phyloP scores from a whole-genome alignment of 2,329 filamentous ascomycete genomes.

The Xylaria sp. region DNA sequence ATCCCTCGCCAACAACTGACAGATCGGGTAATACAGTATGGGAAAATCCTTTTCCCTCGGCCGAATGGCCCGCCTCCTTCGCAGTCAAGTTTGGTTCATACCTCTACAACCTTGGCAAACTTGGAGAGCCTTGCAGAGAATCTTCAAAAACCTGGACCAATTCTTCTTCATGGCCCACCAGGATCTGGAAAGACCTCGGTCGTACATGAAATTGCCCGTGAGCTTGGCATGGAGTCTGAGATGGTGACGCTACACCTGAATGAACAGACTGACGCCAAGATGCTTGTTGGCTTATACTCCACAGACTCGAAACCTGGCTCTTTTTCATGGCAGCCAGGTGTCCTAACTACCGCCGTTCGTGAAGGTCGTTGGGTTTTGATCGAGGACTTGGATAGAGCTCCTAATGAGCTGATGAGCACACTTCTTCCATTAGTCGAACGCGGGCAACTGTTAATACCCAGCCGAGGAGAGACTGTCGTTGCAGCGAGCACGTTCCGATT shows the following conservation, averaged over 20 bases:
- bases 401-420: constrained; percentile 93
- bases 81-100: constrained; percentile 70
- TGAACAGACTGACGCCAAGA: constrained; percentile 97
- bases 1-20: constrained; percentile 62
- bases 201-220: constrained; percentile 82
- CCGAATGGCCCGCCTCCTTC: constrained; percentile 61
- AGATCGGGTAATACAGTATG: constrained; percentile 71
- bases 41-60: constrained; percentile 73
- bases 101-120: constrained; percentile 78
- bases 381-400: constrained; percentile 94
- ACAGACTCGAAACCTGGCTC: constrained; percentile 88
- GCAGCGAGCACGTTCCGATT: constrained; percentile 89
- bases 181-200: constrained; percentile 92
- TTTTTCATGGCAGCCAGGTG: constrained; percentile 91
- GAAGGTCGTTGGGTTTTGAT: constrained; percentile 98
- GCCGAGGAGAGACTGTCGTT: constrained; percentile 84
- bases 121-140: constrained; percentile 74
- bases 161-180: constrained; percentile 83
- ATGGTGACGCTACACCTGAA: constrained; percentile 97
- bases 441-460: constrained; percentile 90
- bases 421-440: constrained; percentile 92
- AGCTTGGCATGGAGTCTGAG: constrained; percentile 79
- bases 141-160: constrained; percentile 74
- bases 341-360: constrained; percentile 90
- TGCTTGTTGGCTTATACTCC: constrained; percentile 93